These are phyloP conservation scores for Rhizopus microsporus DNA, from an alignment of 371 early-diverging fungal genomes.

Conservation along the genomic window DNA sequence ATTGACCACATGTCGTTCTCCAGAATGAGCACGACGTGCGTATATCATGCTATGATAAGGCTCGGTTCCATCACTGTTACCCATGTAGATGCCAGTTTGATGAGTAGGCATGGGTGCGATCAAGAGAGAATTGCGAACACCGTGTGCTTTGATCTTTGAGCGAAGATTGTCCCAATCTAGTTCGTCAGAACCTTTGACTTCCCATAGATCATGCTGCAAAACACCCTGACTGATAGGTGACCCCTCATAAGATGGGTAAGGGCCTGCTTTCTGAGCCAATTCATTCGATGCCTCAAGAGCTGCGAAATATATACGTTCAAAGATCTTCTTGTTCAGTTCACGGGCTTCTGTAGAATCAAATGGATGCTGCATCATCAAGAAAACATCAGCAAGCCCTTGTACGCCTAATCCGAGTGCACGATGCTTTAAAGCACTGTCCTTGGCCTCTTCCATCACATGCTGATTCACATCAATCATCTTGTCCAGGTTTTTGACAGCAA, in stretches of 20 bases:
- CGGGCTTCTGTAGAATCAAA: conserved; percentile 94
- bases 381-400: conserved; percentile 99
- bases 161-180: conserved; percentile 95
- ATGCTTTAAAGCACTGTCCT: conserved; percentile 90
- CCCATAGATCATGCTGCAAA: conserved; percentile 97
- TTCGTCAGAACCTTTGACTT: conserved; percentile 74
- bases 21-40: conserved; percentile 97
- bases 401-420: conserved; percentile 99
- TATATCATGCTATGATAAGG: conserved; percentile 99
- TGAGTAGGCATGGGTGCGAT: conserved; percentile 99
- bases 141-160: conserved; percentile 79
- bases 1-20: conserved; percentile 99
- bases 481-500: conserved; percentile 93
- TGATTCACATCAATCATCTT: conserved; percentile 97
- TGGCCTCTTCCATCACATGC: conserved; percentile 95
- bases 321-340: conserved; percentile 89
- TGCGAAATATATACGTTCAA: conserved; percentile 98
- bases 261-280: conserved; percentile 82
- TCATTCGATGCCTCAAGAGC: conserved; percentile 97
- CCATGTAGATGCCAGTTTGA: conserved; percentile 98
- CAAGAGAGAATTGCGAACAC: conserved; percentile 96
- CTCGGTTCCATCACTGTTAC: conserved; percentile 99
- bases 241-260: conserved; percentile 93
- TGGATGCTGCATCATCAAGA: conserved; percentile 93
- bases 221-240: conserved; percentile 92